These are phyloP conservation scores for Penicillium sp. DNA, from an alignment of 2,329 filamentous ascomycete species.

Conservation along the genomic window DNA sequence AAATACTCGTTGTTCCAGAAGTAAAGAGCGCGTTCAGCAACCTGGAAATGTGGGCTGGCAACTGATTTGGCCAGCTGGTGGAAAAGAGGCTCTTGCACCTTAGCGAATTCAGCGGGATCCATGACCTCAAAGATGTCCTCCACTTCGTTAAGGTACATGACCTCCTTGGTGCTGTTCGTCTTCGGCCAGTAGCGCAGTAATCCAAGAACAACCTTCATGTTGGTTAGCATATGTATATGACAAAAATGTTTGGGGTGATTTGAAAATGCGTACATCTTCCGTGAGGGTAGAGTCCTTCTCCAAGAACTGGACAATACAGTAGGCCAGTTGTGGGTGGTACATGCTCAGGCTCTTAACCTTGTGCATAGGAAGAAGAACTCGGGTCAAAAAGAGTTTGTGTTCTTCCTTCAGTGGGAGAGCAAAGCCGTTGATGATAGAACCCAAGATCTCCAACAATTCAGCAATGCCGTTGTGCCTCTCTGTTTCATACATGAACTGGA, in stretches of 20 bases:
- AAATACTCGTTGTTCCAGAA: conserved; percentile 99
- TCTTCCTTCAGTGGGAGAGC: conserved; percentile 95
- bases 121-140: conserved; percentile 99
- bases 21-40: conserved; percentile 93
- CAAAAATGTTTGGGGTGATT: background rate
- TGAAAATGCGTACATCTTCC: conserved; percentile 70
- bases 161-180: conserved; percentile 98
- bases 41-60: conserved; percentile 97
- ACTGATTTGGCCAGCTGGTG: conserved; percentile 97
- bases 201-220: conserved; percentile 79
- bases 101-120: conserved; percentile 97
- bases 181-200: conserved; percentile 97
- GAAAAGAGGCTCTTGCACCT: conserved; percentile 96
- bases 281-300: conserved; percentile 97
- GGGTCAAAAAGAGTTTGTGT: conserved; percentile 95
- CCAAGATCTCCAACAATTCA: conserved; percentile 91
- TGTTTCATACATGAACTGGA: conserved; percentile 98
- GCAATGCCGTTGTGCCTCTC: conserved; percentile 98
- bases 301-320: conserved; percentile 97
- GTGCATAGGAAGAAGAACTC: conserved; percentile 89
- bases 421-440: conserved; percentile 99
- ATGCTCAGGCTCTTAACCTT: conserved; percentile 99
- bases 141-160: conserved; percentile 99
- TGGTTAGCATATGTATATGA: conserved; percentile 1
- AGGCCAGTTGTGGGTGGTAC: conserved; percentile 97